phyloP scores from a whole-genome alignment of 371 early-diverging fungal genomes.

The Chytridium lagenaria region DNA sequence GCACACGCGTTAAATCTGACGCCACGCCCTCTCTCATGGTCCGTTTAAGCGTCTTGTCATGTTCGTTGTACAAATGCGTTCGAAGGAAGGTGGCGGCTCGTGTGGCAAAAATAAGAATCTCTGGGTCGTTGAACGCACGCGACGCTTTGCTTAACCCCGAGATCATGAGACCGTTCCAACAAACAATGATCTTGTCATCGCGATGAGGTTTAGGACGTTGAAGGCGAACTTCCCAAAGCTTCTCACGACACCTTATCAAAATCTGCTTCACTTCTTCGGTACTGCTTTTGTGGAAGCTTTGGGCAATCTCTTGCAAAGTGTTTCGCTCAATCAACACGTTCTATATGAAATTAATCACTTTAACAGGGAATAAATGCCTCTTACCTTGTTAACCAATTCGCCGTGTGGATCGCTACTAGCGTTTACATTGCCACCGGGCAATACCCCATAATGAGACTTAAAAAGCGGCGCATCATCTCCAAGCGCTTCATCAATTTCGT shows the following conservation, averaged over 20 bases:
- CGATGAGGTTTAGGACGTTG: slow-evolving; percentile 66
- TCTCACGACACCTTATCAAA: slow-evolving; percentile 42
- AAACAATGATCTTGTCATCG: slow-evolving; percentile 62
- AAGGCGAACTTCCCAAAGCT: slow-evolving; percentile 56
- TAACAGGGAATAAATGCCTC: neutral
- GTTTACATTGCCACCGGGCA: slow-evolving; percentile 65
- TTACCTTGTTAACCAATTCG: slow-evolving; percentile 64
- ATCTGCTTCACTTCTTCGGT: slow-evolving; percentile 43
- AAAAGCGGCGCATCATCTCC: slow-evolving; percentile 54
- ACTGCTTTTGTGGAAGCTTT: slow-evolving; percentile 41
- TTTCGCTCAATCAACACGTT: slow-evolving; percentile 62
- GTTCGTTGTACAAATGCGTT: slow-evolving; percentile 51
- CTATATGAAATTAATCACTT: slow-evolving; percentile 43
- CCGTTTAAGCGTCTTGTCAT: slow-evolving; percentile 49
- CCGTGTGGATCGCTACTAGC: slow-evolving; percentile 65
- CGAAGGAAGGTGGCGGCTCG: slow-evolving; percentile 61
- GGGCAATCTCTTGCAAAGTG: slow-evolving; percentile 55
- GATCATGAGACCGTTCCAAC: slow-evolving; percentile 60
- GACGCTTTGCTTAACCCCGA: slow-evolving; percentile 58
- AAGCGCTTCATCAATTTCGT: slow-evolving; percentile 56
- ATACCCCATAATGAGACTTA: slow-evolving; percentile 57
- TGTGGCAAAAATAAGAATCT: slow-evolving; percentile 46
- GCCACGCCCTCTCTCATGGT: slow-evolving; percentile 58
- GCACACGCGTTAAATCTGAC: slow-evolving; percentile 61
- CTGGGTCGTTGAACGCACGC: slow-evolving; percentile 36